Evolutionary conservation across 1,284 basidiomycete species (phyloP), one percentile per base, ranked within the genome.

Genomic region (Sporisorium reilianum): DNA sequence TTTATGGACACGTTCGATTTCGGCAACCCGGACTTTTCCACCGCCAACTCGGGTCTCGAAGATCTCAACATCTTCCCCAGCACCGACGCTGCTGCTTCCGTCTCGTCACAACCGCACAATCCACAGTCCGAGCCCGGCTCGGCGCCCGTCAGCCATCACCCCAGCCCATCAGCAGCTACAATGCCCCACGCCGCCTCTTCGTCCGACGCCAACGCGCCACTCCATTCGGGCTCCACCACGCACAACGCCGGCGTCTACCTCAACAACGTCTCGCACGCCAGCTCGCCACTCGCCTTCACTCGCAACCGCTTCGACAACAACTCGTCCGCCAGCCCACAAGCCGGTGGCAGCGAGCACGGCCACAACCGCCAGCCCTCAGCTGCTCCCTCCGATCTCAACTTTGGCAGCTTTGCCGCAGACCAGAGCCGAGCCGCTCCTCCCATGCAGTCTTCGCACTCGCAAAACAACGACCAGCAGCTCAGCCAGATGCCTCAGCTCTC

Each of bases 1-100:
- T 76, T 75, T 38, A 78, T 80, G 64, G 79, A 79, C 38, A 60
- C 75, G 18, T 80, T 80, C 38, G 79, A 80, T 52, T 80, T 80
- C 54, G 71, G 69, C 34, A 64, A 78, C 32, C 51, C 71, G 32
- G 68, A 75, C 40, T 68, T 78, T 30, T 64, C 64, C 26, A 51
- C 58, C 8, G 40, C 78, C 36, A 72, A 71, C 48, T 63, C 67
- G 5, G 67, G 70, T 40, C 30, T 78, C 32, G 78, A 78, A 22
- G 78, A 80, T 41, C 55, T 79, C 48, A 49, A 61, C 51, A 72
- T 74, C 62, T 78, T 78, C 49, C 34, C 55, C 16, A 51, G 59
- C 36, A 53, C 23, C 55, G 58, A 49, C 32, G 20, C 44, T 22
- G 49, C 56, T 18, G 45, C 55, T 7, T 61, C 67, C 20, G 42